Evolutionary conservation across 768 basidiomycete species (phyloP).

Genomic region (Russula olivacea): DNA sequence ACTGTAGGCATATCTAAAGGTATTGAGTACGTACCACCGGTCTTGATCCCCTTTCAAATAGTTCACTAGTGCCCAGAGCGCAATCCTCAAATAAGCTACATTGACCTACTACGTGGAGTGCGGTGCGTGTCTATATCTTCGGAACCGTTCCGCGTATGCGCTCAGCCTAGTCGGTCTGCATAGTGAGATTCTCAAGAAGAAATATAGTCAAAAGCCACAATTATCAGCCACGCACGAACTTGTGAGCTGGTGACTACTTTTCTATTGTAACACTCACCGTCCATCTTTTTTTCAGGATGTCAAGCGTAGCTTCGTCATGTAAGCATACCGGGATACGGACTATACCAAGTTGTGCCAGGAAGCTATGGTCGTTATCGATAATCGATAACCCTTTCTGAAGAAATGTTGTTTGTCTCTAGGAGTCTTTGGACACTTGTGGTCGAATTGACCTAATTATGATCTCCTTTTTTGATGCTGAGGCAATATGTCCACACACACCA

Average conservation of each 20-base stretch:
- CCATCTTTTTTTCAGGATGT: conserved; percentile 3
- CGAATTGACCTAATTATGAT: neutral
- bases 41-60: neutral
- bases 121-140: conserved; percentile 10
- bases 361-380: neutral
- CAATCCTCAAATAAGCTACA: conserved; percentile 37
- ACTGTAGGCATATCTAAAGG: conserved; percentile 50
- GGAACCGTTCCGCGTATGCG: too few species aligned
- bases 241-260: conserved; percentile 32
- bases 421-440: neutral
- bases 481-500: too few species aligned
- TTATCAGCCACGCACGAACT: conserved; percentile 68
- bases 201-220: conserved; percentile 68
- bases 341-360: neutral
- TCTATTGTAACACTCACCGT: neutral
- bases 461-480: too few species aligned
- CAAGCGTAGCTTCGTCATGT: conserved; percentile 9
- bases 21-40: conserved; percentile 39
- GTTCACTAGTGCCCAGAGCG: conserved; percentile 11
- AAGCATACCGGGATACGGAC: neutral
- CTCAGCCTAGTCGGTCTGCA: neutral
- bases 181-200: conserved; percentile 49
- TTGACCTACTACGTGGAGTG: conserved; percentile 15
- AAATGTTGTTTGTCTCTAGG: neutral
- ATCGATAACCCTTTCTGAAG: neutral